Conservation (phyloP, 192 early-diverging fungal species). For the Jimgerdemannia flammicorona region DNA sequence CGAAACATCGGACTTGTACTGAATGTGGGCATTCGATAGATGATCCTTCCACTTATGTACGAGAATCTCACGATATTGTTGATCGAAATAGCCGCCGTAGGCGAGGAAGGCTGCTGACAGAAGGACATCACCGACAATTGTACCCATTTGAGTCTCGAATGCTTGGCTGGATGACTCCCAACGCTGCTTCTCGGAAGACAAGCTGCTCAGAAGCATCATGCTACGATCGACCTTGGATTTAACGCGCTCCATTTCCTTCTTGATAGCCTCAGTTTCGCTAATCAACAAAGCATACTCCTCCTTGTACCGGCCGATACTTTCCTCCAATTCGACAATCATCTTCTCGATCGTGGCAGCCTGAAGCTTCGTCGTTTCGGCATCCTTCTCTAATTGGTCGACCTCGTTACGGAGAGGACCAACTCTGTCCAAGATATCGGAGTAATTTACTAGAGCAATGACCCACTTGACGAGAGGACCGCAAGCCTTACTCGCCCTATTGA, state of each 20-base stretch:
- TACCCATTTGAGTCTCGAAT: constrained; percentile 96
- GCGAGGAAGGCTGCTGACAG: constrained; percentile 92
- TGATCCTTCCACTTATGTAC: constrained; percentile 77
- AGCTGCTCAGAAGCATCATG: constrained; percentile 78
- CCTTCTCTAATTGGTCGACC: constrained; percentile 76
- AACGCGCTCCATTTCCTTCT: constrained; percentile 90
- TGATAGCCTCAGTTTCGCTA: constrained; percentile 85
- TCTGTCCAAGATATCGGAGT: constrained; percentile 87
- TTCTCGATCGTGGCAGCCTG: constrained; percentile 70
- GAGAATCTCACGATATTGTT: constrained; percentile 85
- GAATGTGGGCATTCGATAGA: constrained; percentile 59
- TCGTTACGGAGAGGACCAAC: constrained; percentile 95
- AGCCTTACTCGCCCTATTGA: constrained; percentile 97
- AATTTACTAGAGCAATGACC: constrained; percentile 97
- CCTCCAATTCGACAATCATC: constrained; percentile 82
- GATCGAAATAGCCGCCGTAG: constrained; percentile 98
- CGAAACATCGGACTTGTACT: constrained; percentile 76
- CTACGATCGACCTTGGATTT: constrained; percentile 92
- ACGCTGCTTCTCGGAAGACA: constrained; percentile 89
- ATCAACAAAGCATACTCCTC: constrained; percentile 97
- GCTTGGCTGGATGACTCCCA: constrained; percentile 89
- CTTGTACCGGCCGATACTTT: constrained; percentile 88
- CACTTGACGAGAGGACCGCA: constrained; percentile 98
- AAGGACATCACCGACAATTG: constrained; percentile 95
- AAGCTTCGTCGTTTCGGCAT: constrained; percentile 67